Percentiles rank a stretch among this genome's conserved stretches.
Conservation (phyloP, 352 stramenopile genomes). For the Blastocystis sp. region DNA sequence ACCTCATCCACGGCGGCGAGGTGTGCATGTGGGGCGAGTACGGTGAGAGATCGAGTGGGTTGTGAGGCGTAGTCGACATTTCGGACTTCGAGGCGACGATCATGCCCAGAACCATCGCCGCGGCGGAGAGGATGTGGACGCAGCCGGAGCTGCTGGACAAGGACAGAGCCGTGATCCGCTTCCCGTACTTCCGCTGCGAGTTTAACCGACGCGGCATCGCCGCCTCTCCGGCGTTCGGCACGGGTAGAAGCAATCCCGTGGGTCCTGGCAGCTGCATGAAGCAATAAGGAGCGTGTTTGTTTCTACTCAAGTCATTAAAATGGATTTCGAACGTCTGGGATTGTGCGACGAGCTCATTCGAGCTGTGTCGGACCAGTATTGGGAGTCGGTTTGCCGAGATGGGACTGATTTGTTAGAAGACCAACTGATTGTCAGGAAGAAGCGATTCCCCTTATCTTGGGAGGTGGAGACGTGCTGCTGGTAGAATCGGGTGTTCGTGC, state of each 20-base stretch:
- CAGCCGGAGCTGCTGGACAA: slow-evolving; percentile 52
- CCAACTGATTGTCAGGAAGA: slow-evolving; percentile 85
- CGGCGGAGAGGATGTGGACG: slow-evolving; percentile 76
- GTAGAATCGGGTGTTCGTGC: background rate
- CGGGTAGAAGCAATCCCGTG: slow-evolving; percentile 13
- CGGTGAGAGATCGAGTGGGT: background rate
- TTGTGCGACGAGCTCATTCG: slow-evolving; percentile 54
- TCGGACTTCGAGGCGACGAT: slow-evolving; percentile 74
- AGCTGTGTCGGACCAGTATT: slow-evolving; percentile 4
- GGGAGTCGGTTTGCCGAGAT: background rate
- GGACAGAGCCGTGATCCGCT: slow-evolving; percentile 45
- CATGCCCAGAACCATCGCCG: slow-evolving; percentile 74
- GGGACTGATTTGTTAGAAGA: slow-evolving; percentile 50
- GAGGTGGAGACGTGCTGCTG: slow-evolving; percentile 83
- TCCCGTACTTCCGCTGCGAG: slow-evolving; percentile 72
- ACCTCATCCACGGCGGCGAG: slow-evolving; percentile 74
- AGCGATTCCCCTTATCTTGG: slow-evolving; percentile 84
- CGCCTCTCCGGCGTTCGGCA: slow-evolving; percentile 65
- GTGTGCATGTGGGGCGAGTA: slow-evolving; percentile 71
- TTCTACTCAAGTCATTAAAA: background rate
- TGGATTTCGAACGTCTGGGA: slow-evolving; percentile 54
- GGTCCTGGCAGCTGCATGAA: slow-evolving; percentile 66
- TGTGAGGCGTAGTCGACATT: slow-evolving; percentile 63
- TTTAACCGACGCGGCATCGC: slow-evolving; percentile 71
- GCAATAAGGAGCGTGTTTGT: slow-evolving; percentile 53